A percentile compares a stretch with the other conserved stretches of the same genome.
Conservation (phyloP, 2,329 filamentous ascomycete species). For the Pochonia chlamydosporia region DNA sequence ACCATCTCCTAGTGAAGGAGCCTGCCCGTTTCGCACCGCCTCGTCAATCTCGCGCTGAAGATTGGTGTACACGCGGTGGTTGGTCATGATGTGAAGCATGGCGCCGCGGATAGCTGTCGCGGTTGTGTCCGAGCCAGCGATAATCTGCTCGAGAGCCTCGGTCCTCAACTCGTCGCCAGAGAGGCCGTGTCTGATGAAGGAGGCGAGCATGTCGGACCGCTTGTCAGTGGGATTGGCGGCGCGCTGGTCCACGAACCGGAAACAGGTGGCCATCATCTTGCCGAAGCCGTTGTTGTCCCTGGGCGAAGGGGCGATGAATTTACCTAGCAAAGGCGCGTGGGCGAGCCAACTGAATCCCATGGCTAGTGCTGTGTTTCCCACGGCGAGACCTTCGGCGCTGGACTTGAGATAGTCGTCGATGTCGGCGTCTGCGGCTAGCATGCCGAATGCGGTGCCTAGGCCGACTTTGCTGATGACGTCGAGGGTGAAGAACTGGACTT, state of each 20-base stretch:
- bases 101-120: conserved; percentile 35
- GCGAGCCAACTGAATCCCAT: conserved; percentile 22
- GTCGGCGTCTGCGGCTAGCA: conserved; percentile 39
- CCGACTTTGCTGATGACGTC: conserved; percentile 48
- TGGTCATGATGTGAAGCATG: conserved; percentile 45
- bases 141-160: conserved; percentile 25
- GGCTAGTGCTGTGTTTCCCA: conserved; percentile 20
- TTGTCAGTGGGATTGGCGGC: conserved; percentile 17
- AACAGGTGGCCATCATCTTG: conserved; percentile 26
- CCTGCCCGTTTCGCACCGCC: conserved; percentile 33
- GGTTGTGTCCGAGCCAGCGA: conserved; percentile 49
- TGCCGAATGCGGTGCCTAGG: conserved; percentile 43
- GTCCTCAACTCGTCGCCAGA: conserved; percentile 24
- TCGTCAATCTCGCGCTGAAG: conserved; percentile 44
- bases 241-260: conserved; percentile 20
- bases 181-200: conserved; percentile 34
- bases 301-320: conserved; percentile 20
- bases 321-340: conserved; percentile 21
- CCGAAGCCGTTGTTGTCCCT: conserved; percentile 26
- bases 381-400: conserved; percentile 24
- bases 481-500: conserved; percentile 44
- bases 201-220: conserved; percentile 33
- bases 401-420: conserved; percentile 32
- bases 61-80: conserved; percentile 37
- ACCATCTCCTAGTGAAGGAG: background rate